Evolutionary conservation across 148 eudicot genomes (phyloP), one percentile per base, ranked within the genome.

Genomic region (Heliamphora exappendiculata): DNA sequence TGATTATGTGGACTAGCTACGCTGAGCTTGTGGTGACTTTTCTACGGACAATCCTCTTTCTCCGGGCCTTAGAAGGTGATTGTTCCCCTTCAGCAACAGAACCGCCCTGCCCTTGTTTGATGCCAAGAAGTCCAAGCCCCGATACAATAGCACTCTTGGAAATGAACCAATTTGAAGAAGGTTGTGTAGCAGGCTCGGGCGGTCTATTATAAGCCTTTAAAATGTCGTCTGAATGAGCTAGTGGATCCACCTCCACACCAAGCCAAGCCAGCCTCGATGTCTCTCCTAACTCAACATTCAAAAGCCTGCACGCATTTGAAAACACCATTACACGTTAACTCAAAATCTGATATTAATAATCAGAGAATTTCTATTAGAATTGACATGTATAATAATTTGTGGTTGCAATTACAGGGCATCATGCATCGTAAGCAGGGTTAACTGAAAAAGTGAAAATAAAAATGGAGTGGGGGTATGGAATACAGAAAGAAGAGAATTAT

Each of bases 231-330:
- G 98, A 89, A 28, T 90, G 89, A 73, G 84, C 91, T 65, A 94
- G 89, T 17, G 92, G 97, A 78, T 92, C 97, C 47, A 83, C 93
- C 78, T 95, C 98, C 14, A 92, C 83, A 37, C 96, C 93, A 31
- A 95, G 89, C 98, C 97, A 92, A 73, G 93, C 96, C 78, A 86
- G 28, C 80, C 92, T 88, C 28, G 94, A 95, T 67, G 88, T 88
- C 85, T 95, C 98, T 68, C 97, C 98, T 72, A 95, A 49, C 70
- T 91, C 93, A 69, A 85, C 88, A 83, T 95, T 91, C 85, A 86
- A 65, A 49, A 89, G 78, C 90, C 98, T 94, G 85, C 78, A 88
- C 3, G 33, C 47, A 82, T 73, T 62, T 37, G 33, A 49, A 31
- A 7, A 44, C 66, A 72, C 55, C 51, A 41, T 41, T 12, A 54